A percentile compares a stretch with the other conserved stretches of the same genome.
Conservation (phyloP, 2,329 filamentous ascomycete genomes). For the Phyllosticta citribraziliensis region DNA sequence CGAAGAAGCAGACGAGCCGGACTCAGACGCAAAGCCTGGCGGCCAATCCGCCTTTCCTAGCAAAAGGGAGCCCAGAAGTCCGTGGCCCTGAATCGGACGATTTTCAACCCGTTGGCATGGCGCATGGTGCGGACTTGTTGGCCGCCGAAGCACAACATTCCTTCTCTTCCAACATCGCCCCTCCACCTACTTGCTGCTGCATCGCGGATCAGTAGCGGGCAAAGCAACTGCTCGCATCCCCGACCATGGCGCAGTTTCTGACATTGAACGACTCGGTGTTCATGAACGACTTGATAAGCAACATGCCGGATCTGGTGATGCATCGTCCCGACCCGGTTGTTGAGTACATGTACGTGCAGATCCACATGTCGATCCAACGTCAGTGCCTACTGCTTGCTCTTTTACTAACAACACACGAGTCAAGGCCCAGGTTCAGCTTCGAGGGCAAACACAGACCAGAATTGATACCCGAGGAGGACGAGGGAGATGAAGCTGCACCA, state of each 20-base stretch:
- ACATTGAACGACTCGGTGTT: background rate
- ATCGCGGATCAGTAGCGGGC: background rate
- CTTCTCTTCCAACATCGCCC: background rate
- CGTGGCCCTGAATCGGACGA: background rate
- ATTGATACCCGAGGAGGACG: constrained; percentile 6
- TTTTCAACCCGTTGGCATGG: background rate
- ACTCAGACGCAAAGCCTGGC: background rate
- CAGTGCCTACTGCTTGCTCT: background rate
- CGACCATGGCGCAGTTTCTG: background rate
- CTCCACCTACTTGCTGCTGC: background rate
- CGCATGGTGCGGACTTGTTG: background rate
- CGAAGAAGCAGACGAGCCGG: background rate
- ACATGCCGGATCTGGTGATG: background rate
- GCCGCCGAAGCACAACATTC: background rate
- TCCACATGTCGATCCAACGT: background rate
- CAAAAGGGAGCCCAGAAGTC: background rate
- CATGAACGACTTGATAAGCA: background rate
- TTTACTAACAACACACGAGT: background rate
- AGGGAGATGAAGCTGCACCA: constrained; percentile 2
- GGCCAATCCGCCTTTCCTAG: background rate
- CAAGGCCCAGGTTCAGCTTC: background rate
- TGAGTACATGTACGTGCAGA: background rate
- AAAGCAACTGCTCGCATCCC: background rate
- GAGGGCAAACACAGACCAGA: background rate
- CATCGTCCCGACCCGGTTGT: background rate